These are phyloP conservation scores for Phaseolus lunatus DNA, from an alignment of 306 rosid species.

Conservation along the genomic window DNA sequence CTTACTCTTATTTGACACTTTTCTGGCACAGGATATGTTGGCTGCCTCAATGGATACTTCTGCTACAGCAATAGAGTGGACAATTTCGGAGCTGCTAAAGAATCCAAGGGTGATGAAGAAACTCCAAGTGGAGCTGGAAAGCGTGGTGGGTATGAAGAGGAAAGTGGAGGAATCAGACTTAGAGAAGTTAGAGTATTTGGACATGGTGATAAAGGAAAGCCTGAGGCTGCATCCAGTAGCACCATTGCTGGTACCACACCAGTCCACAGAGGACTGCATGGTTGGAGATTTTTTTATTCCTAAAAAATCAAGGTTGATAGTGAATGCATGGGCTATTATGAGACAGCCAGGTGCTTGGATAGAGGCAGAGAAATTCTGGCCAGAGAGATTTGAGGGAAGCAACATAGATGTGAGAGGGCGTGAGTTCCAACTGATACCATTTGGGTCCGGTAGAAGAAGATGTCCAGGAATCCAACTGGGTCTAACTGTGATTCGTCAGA, in stretches of 20 bases:
- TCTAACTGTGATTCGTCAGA: constrained; percentile 31
- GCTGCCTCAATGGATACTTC: constrained; percentile 60
- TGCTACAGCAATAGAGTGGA: constrained; percentile 64
- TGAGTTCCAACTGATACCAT: constrained; percentile 50
- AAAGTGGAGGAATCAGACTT: constrained; percentile 70
- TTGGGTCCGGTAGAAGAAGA: constrained; percentile 51
- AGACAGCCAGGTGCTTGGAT: constrained; percentile 47
- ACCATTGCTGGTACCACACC: constrained; percentile 66
- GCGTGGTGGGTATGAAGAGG: constrained; percentile 63
- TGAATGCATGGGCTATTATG: constrained; percentile 54
- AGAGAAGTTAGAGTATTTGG: constrained; percentile 51
- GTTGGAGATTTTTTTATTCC: constrained; percentile 64
- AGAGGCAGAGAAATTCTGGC: constrained; percentile 47
- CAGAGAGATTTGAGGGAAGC: constrained; percentile 52
- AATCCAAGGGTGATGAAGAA: constrained; percentile 66
- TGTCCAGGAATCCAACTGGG: constrained; percentile 53
- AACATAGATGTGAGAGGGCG: constrained; percentile 43
- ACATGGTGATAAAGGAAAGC: constrained; percentile 67
- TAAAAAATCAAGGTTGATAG: constrained; percentile 39
- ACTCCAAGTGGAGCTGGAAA: constrained; percentile 61
- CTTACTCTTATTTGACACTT: too few species aligned
- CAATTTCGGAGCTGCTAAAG: constrained; percentile 59
- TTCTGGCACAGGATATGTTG: constrained; percentile 73
- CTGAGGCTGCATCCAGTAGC: constrained; percentile 68
- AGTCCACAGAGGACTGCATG: constrained; percentile 57